phyloP scores from a whole-genome alignment of 2,329 filamentous ascomycete species.

The Colletotrichum melonis region DNA sequence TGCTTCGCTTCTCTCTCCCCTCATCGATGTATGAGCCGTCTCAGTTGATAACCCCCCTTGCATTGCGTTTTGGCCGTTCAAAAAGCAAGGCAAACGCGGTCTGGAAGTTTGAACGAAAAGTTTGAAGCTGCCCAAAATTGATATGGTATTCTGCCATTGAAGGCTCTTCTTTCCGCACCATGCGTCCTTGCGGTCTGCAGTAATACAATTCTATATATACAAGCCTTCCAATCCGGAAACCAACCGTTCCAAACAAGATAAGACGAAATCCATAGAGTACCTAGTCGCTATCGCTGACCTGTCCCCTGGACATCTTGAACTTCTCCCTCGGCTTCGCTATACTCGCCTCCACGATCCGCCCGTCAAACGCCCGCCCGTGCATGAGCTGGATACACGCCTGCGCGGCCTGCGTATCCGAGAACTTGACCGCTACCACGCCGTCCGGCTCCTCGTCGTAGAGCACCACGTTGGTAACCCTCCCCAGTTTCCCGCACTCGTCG shows the following conservation, averaged over 20 bases:
- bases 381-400: constrained; percentile 78
- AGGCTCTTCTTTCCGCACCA: neutral
- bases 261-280: no score
- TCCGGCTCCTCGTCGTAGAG: constrained; percentile 88
- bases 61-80: no score
- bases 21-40: no score
- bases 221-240: constrained; percentile 45
- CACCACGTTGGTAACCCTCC: constrained; percentile 89
- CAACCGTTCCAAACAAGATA: constrained; percentile 41
- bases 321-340: constrained; percentile 77
- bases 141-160: neutral
- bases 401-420: constrained; percentile 77
- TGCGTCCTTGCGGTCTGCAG: neutral
- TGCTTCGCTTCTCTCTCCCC: no score
- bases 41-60: no score
- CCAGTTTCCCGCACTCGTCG: constrained; percentile 88
- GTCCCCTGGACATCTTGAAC: constrained; percentile 75
- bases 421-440: constrained; percentile 88
- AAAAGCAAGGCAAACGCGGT: neutral
- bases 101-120: neutral
- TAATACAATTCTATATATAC: constrained; percentile 5
- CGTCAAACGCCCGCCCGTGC: constrained; percentile 84
- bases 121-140: neutral
- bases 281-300: constrained; percentile 57
- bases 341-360: constrained; percentile 76